Evolutionary conservation across 139 green algal species (phyloP).

Genomic region (Raphidocelis subcapitata): DNA sequence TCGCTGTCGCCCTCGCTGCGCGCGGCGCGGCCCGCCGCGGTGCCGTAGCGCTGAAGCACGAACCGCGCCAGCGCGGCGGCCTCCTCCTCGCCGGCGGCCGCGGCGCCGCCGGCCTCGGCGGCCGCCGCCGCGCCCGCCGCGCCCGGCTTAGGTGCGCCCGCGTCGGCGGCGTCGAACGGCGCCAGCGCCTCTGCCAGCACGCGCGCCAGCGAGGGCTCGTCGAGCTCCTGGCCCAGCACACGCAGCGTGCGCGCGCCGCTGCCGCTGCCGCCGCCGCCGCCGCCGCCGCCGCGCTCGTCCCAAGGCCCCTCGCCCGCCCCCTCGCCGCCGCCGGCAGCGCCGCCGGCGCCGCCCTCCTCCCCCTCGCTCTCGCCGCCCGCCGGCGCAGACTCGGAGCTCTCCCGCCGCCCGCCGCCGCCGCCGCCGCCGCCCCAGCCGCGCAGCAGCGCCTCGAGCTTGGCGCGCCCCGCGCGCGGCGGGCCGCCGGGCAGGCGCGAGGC

Average conservation of each 20-base stretch:
- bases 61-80: slow-evolving; percentile 41
- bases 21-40: not conserved
- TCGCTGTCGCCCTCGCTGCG: not conserved
- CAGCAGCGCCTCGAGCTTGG: slow-evolving; percentile 57
- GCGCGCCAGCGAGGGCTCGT: slow-evolving; percentile 48
- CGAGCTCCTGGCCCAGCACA: slow-evolving; percentile 66
- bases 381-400: not conserved
- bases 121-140: not conserved
- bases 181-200: slow-evolving; percentile 51
- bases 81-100: slow-evolving; percentile 15
- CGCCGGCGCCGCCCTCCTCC: not conserved
- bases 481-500: slow-evolving; percentile 35
- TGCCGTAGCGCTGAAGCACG: slow-evolving; percentile 54
- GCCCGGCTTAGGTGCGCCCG: not conserved
- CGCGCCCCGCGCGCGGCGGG: slow-evolving; percentile 17
- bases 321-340: not conserved
- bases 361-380: not conserved
- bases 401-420: not conserved
- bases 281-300: not conserved
- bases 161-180: slow-evolving; percentile 11
- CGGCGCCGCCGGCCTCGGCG: not conserved
- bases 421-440: slow-evolving; percentile 52
- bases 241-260: slow-evolving; percentile 7
- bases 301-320: too few relatives aligned
- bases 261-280: not conserved